Base-by-base conservation (phyloP, 1,284 basidiomycete species). In the Cutaneotrichosporon cyanovorans region DNA sequence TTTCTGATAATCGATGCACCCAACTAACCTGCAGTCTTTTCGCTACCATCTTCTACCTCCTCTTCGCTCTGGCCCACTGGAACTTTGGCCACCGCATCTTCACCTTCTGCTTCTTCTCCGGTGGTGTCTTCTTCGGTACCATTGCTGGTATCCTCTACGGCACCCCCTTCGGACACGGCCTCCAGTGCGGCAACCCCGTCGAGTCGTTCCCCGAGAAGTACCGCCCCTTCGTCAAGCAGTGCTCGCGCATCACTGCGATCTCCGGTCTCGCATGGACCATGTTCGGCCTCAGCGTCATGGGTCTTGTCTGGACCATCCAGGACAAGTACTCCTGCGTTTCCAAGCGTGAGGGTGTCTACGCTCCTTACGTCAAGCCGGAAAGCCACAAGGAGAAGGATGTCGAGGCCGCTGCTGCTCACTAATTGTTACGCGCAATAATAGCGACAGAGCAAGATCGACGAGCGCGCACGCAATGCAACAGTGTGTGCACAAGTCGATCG, bases 81-180 rank as follows among this genome's bases (percentile, higher is more conserved):
- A 44, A 34, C n/a, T 37, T 63, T 34, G 40, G 50, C 30, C 54
- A 62, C 40, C 10, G 32, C 14, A 31, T 65, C 46, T 58, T 58
- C 51, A 30, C 56, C 10, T 51, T 61, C 48, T 28, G 22, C 45
- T 37, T 52, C 38, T 42, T 55, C 37, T 15, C 47, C 18, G 36
- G 16, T 19, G 50, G 37, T 18, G 45, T 63, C 51, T 61, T 66
- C 57, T 37, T 62, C 39, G 62, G 63, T 22, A 59, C 58, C 22
- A 55, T 56, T 21, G 65, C 65, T 6, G 65, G 65, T 42, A 59
- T 66, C 51, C 47, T 68, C 40, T 42, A 59, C n/a, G 38, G 21
- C 7, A 66, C 65, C 4, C 65, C 65, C 28, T 68, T 63, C 55
- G 65, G 65, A 15, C 64, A 66, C 56, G 61, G 60, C 25, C 50